Percentiles rank a stretch among this genome's conserved stretches.
phyloP scores from a whole-genome alignment of 129 eudicot species.

The Erigeron canadensis region DNA sequence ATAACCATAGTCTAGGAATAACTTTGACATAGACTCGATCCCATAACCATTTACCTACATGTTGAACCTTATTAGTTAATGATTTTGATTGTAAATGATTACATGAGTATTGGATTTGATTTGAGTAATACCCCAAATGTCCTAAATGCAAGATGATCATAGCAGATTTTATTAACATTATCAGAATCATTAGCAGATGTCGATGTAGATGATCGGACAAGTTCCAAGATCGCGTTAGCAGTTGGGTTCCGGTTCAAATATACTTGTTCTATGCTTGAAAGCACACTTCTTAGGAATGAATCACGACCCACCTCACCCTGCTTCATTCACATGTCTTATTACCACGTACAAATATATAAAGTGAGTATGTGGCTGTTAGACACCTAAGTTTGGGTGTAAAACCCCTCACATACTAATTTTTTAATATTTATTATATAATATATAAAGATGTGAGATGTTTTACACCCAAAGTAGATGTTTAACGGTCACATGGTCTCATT shows the following conservation, averaged over 20 bases:
- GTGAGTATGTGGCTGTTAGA: too few relatives aligned
- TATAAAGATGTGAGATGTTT: too few relatives aligned
- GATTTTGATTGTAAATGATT: not conserved
- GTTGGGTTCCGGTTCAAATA: conserved; percentile 84
- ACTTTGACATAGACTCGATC: conserved; percentile 67
- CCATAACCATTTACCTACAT: conserved; percentile 82
- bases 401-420: too few relatives aligned
- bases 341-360: not conserved
- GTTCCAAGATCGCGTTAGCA: conserved; percentile 75
- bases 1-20: conserved; percentile 75
- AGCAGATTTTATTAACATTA: conserved; percentile 60
- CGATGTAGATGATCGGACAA: conserved; percentile 46
- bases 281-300: conserved; percentile 67
- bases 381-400: too few relatives aligned
- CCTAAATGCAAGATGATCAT: conserved; percentile 89
- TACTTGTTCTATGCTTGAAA: conserved; percentile 69
- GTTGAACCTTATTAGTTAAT: not conserved
- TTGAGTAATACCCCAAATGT: conserved; percentile 74
- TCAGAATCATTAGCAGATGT: not conserved
- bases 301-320: conserved; percentile 44
- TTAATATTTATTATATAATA: too few relatives aligned
- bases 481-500: too few relatives aligned
- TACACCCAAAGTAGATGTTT: too few relatives aligned
- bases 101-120: not conserved
- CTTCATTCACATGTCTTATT: not conserved